Percentiles rank a stretch among this genome's conserved stretches.
phyloP scores from a whole-genome alignment of 176 grass and related monocot species.

The Alloteropsis semialata region DNA sequence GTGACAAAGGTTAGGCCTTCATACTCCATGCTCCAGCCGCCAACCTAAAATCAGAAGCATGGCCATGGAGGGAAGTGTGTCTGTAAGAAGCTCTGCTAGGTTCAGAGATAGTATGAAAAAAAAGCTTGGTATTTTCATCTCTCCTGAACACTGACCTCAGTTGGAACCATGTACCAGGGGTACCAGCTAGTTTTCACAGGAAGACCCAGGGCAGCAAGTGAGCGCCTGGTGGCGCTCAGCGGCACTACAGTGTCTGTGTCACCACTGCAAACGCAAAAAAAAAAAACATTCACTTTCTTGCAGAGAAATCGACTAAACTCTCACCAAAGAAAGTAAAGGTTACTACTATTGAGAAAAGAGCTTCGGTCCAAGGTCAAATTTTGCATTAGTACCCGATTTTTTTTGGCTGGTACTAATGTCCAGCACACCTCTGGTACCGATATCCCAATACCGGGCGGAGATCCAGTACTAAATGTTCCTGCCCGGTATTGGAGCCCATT shows the following conservation, averaged over 20 bases:
- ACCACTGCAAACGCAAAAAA: not conserved
- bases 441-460: no score
- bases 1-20: not conserved
- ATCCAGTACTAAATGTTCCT: no score
- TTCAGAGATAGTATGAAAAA: not conserved
- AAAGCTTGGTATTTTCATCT: not conserved
- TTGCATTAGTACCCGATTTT: no score
- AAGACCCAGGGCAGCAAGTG: not conserved
- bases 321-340: no score
- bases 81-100: not conserved
- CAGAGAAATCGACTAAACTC: no score
- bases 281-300: not conserved
- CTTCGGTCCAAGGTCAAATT: no score
- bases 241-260: not conserved
- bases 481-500: no score
- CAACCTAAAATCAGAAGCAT: not conserved
- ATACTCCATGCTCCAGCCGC: conserved; percentile 5
- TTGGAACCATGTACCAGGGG: not conserved
- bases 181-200: not conserved
- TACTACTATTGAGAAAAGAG: no score
- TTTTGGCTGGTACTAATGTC: no score
- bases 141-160: not conserved
- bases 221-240: not conserved
- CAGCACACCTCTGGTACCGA: no score
- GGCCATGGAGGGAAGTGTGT: not conserved